Evolutionary conservation across 306 rosid species (phyloP).

Genomic region (Rosa lucieae): DNA sequence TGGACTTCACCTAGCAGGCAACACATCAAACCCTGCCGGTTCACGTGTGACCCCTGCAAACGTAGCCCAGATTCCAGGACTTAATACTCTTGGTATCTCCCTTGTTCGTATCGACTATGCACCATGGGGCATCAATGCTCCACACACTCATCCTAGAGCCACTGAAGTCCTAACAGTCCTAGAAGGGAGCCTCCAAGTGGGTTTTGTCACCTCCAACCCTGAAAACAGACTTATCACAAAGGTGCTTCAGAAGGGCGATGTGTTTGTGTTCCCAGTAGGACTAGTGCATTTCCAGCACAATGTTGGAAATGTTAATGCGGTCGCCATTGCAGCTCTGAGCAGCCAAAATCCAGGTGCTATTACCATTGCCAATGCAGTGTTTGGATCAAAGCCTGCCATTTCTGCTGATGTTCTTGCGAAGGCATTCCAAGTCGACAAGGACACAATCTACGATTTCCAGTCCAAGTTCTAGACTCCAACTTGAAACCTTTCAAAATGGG

Average conservation of each 20-base stretch:
- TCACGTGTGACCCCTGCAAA: neutral
- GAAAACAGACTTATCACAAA: slow-evolving; percentile 28
- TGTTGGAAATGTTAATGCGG: neutral
- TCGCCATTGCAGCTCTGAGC: neutral
- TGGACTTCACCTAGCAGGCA: neutral
- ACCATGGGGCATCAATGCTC: slow-evolving; percentile 35
- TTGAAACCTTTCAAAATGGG: neutral
- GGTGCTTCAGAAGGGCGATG: slow-evolving; percentile 31
- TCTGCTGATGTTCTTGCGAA: neutral
- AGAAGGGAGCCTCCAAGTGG: slow-evolving; percentile 36
- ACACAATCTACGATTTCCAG: neutral
- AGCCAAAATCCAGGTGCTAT: neutral
- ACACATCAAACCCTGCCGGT: neutral
- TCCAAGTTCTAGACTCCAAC: neutral
- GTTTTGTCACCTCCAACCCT: slow-evolving; percentile 39
- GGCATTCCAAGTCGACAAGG: neutral
- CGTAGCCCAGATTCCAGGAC: neutral
- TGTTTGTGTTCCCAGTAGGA: slow-evolving; percentile 39
- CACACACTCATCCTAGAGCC: slow-evolving; percentile 41
- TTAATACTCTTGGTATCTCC: neutral
- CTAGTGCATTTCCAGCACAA: slow-evolving; percentile 35
- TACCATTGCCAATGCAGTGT: neutral
- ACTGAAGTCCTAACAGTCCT: slow-evolving; percentile 33
- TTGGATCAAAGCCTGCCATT: neutral
- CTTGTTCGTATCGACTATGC: slow-evolving; percentile 1